phyloP scores from a whole-genome alignment of 441 rosid species.

The Gossypium lobatum region DNA sequence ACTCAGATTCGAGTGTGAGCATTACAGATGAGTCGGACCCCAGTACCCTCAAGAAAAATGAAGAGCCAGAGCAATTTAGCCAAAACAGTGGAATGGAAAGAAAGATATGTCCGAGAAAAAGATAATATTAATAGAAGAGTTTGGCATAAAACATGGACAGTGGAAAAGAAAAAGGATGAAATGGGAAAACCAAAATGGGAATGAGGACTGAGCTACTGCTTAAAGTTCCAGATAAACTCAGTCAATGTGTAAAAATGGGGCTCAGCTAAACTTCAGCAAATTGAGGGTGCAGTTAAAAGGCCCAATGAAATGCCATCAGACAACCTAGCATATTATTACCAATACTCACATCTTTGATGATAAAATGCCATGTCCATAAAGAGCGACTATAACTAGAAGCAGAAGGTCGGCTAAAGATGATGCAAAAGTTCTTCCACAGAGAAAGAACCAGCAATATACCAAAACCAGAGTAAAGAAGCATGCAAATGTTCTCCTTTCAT shows the following conservation, averaged over 20 bases:
- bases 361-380: slow-evolving; percentile 52
- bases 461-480: slow-evolving; percentile 46
- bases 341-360: slow-evolving; percentile 59
- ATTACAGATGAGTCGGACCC: not conserved
- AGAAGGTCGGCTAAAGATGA: slow-evolving; percentile 70
- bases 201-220: not conserved
- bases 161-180: not conserved
- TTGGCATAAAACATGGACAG: not conserved
- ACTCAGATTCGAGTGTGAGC: not conserved
- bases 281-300: not conserved
- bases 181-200: not conserved
- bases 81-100: not conserved
- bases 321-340: slow-evolving; percentile 5
- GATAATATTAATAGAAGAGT: not conserved
- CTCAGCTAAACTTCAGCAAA: not conserved
- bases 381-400: slow-evolving; percentile 37
- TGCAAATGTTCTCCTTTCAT: slow-evolving; percentile 71
- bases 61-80: not conserved
- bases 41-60: not conserved
- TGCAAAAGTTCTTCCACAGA: slow-evolving; percentile 60
- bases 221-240: not conserved
- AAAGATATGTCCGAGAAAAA: not conserved
- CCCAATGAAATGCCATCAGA: not conserved
- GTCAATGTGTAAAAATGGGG: not conserved
- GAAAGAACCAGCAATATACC: slow-evolving; percentile 75